Evolutionary conservation across 2,329 filamentous ascomycete species (phyloP).

Genomic region (Colletotrichum eleusines): DNA sequence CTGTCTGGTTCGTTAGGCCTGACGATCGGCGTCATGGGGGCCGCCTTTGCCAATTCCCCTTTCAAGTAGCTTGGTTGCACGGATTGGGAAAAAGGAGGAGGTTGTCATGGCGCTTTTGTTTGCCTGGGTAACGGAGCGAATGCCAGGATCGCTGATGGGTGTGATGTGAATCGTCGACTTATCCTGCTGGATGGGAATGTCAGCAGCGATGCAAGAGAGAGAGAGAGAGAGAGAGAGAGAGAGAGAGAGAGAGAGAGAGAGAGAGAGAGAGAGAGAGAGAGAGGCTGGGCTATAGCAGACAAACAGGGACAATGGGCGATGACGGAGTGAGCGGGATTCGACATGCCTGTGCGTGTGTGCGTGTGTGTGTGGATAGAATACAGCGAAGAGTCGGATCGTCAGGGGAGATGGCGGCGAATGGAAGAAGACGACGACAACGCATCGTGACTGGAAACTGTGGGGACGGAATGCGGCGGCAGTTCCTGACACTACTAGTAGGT

Average conservation of each 20-base stretch:
- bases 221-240: background rate
- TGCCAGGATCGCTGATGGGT: background rate
- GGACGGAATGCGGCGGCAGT: too few species aligned
- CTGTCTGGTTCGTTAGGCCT: background rate
- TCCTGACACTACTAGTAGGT: too few species aligned
- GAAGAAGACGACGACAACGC: too few species aligned
- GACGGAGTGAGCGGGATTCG: background rate
- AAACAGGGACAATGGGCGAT: background rate
- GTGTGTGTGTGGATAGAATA: background rate
- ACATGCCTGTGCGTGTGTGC: background rate
- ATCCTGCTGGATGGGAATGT: background rate
- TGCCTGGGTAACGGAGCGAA: conserved; percentile 7
- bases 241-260: background rate
- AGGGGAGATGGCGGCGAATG: too few species aligned
- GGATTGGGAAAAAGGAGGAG: background rate
- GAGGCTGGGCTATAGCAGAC: background rate
- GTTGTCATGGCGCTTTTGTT: conserved; percentile 11
- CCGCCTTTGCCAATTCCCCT: background rate
- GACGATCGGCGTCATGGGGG: background rate
- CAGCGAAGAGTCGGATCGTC: too few species aligned
- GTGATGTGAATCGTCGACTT: background rate
- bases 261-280: too few species aligned
- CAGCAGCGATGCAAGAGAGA: too few species aligned
- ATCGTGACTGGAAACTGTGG: too few species aligned
- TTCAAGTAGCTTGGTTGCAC: background rate